Evolutionary conservation across 164 flowering plant species (phyloP), one percentile per base, ranked within the genome.

Genomic region (Houttuynia cordata): DNA sequence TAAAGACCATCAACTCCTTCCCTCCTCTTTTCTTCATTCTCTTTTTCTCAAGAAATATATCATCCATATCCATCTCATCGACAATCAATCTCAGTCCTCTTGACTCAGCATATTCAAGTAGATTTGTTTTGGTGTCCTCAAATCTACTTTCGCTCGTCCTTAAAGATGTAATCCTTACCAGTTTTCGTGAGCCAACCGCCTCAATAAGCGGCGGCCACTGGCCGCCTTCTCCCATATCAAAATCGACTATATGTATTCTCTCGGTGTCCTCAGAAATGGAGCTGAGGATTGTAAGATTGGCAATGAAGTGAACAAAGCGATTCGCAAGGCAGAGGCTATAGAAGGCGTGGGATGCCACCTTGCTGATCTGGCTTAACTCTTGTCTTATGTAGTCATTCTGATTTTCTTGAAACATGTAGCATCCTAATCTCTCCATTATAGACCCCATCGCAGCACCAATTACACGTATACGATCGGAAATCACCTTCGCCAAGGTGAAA

Each of bases 121-220:
- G 87, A 50, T 73, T 23, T 56, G 65, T 72, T 66, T 67, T 75
- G 13, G 86, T 80, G 20, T 70, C 74, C 66, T 76, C 79, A 20
- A 13, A 18, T 23, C 75, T 80, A 1, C 56, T n/a, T n/a, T 67
- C 50, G 9, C 14, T 60, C 73, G 67, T 65, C 30, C 73, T 80
- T 7, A 81, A 53, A 34, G 79, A 59, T 34, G 78, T 83, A 20
- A 84, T 14, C 42, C 68, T 69, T 54, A 81, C 53, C 9, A 60
- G 57, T 41, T 53, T 67, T 34, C 56, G 24, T 19, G 13, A 50
- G 12, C 75, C 80, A 15, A 69, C 22, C 49, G 70, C 73, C 71
- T 81, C 84, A 21, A 84, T 67, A 51, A 86, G 0, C 2, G 82
- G 57, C 62, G 82, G 70, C 86, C 86, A 86, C 56, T 86, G 92